Evolutionary conservation across 2,329 filamentous ascomycete species (phyloP), one percentile per base, ranked within the genome.

Genomic region (Juglanconis sp.): DNA sequence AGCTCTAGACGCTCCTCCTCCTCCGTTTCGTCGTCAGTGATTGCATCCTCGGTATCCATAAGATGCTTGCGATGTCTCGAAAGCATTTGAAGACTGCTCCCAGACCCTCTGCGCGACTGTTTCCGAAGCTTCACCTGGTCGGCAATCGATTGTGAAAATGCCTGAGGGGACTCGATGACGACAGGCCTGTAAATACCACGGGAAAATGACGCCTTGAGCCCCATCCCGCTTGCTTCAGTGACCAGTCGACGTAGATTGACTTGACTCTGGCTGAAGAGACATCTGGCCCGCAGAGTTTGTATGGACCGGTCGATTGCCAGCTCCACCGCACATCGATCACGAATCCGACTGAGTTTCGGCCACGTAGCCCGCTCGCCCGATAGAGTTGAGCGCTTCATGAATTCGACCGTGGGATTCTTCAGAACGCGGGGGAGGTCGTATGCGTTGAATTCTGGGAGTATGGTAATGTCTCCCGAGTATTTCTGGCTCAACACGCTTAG

Each of bases 401-500:
- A 98, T 4, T 93, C 90, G 0, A 86, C 77, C 0, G 89, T 92
- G 1, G 94, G 94, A 61, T 98, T 98, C 64, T 83, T 88, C 49
- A 98, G 79, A 32, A 97, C 87, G 8, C 84, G 83, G 1, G 90
- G 88, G 30, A 96, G 84, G 63, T 96, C 88, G 7, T 86, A 81
- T 56, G 89, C 86, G 4, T 83, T 84, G 60, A 96, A 88, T 57
- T 92, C 86, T 0, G 93, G 93, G 36, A 96, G 81, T 57, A 98
- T 96, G 49, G 92, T 98, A 70, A 98, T 96, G 73, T 98, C 93
- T 6, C 94, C 94, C 2, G 91, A 93, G 69, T 98, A 98, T 65
- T 90, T 91, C 69, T 98, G 94, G 65, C 87, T 93, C 53, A 98
- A 80, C 15, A 98, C 87, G 1, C 91, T 93, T 47, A 86, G 84